phyloP scores from a whole-genome alignment of 495 filamentous ascomycete genomes.

The Tuber calosporum region DNA sequence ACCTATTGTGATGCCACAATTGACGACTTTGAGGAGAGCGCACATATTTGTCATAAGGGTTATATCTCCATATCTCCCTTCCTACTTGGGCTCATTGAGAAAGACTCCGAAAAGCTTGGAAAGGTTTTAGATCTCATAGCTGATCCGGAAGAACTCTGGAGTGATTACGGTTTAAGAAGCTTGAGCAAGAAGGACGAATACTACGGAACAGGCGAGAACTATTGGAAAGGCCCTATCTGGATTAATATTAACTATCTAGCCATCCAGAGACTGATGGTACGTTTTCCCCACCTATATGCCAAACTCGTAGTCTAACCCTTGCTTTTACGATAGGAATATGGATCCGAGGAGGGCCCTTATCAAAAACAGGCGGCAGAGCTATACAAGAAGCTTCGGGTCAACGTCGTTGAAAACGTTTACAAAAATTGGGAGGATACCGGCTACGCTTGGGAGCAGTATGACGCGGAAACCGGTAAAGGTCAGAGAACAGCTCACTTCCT shows the following conservation, averaged over 20 bases:
- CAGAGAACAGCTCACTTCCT: conserved; percentile 97
- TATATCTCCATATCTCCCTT: conserved; percentile 95
- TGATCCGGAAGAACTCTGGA: conserved; percentile 81
- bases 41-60: conserved; percentile 88
- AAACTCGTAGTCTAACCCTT: conserved; percentile 19
- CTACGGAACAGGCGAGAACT: conserved; percentile 89
- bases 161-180: conserved; percentile 73
- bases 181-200: conserved; percentile 74
- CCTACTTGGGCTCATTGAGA: conserved; percentile 66
- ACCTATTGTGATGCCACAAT: conserved; percentile 94
- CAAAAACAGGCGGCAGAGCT: conserved; percentile 61
- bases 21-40: conserved; percentile 86
- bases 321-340: conserved; percentile 21
- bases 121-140: conserved; percentile 67
- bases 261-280: conserved; percentile 71
- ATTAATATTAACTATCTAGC: conserved; percentile 95
- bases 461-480: conserved; percentile 81
- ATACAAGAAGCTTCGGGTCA: conserved; percentile 69
- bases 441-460: conserved; percentile 99
- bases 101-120: conserved; percentile 65
- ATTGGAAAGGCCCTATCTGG: conserved; percentile 95
- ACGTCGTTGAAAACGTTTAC: conserved; percentile 84
- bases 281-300: conserved; percentile 39
- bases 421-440: conserved; percentile 80
- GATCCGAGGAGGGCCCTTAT: conserved; percentile 60